phyloP scores from a whole-genome alignment of 192 early-diverging fungal genomes.

The Backusella tarrabulga region DNA sequence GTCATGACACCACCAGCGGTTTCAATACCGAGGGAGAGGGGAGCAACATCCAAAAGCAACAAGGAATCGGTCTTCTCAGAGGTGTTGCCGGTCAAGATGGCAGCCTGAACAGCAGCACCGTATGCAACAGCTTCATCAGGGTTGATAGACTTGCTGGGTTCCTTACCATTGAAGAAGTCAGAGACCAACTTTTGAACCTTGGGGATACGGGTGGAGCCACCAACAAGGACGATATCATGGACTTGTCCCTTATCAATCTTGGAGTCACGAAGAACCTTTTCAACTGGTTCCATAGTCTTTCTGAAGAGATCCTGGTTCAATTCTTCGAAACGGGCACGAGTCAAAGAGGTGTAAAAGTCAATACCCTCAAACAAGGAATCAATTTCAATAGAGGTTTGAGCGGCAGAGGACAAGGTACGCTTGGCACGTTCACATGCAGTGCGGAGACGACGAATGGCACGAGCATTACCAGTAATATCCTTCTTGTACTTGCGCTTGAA shows the following conservation, averaged over 20 bases:
- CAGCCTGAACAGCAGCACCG: conserved; percentile 96
- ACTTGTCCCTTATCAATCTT: conserved; percentile 93
- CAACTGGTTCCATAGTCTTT: conserved; percentile 92
- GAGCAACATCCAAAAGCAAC: conserved; percentile 93
- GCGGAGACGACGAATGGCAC: conserved; percentile 94
- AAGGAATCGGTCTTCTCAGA: conserved; percentile 95
- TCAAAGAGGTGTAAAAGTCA: conserved; percentile 98
- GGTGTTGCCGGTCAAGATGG: conserved; percentile 92
- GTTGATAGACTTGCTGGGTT: conserved; percentile 94
- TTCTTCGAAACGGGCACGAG: conserved; percentile 99
- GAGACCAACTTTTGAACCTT: conserved; percentile 98
- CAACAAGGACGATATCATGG: conserved; percentile 95
- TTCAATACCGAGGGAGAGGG: conserved; percentile 96
- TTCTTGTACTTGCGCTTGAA: conserved; percentile 99
- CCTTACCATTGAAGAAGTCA: conserved; percentile 98
- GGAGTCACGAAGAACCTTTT: conserved; percentile 94
- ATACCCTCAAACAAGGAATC: conserved; percentile 96
- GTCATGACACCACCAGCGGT: conserved; percentile 98
- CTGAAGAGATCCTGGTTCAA: conserved; percentile 97
- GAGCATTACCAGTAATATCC: conserved; percentile 87
- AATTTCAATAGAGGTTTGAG: conserved; percentile 94
- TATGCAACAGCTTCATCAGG: conserved; percentile 98
- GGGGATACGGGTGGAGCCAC: conserved; percentile 99
- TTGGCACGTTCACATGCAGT: conserved; percentile 98
- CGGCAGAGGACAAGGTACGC: conserved; percentile 92